Conservation (phyloP, 345 rosid genomes). For the Brassica rapa region DNA sequence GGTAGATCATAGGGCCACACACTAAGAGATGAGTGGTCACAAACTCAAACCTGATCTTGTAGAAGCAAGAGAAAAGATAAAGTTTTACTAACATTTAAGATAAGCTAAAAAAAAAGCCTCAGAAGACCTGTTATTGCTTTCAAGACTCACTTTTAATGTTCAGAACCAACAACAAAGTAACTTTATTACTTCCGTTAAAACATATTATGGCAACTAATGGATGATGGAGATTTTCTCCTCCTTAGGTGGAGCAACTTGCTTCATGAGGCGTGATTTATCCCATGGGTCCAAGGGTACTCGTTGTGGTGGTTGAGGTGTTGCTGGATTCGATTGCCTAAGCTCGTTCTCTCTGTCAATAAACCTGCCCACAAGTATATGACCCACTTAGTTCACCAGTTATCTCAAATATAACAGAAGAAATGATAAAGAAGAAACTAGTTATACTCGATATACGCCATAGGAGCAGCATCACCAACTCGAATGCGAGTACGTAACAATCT, state of each 20-base stretch:
- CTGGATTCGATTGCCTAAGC: neutral
- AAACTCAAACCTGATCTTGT: slow-evolving; percentile 23
- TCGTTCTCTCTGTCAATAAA: neutral
- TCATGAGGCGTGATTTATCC: neutral
- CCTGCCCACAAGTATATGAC: neutral
- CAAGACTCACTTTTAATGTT: neutral
- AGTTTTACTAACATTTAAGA: neutral
- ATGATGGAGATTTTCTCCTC: neutral
- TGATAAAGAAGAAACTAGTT: neutral
- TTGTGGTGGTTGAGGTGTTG: neutral
- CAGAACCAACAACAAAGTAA: neutral
- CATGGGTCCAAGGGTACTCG: neutral
- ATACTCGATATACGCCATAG: neutral
- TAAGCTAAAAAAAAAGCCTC: neutral
- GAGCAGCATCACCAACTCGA: neutral
- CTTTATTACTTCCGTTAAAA: slow-evolving; percentile 3
- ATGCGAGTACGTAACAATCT: slow-evolving; percentile 85
- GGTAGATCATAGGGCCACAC: slow-evolving; percentile 18
- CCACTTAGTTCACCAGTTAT: neutral
- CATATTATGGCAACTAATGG: neutral
- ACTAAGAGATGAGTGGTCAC: neutral
- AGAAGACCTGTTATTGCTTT: neutral
- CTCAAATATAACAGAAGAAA: neutral
- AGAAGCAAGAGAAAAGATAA: slow-evolving; percentile 5
- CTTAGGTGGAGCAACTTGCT: neutral